A percentile compares a stretch with the other conserved stretches of the same genome.
Conservation (phyloP, 1,284 basidiomycete genomes). For the Athelia psychrophila region DNA sequence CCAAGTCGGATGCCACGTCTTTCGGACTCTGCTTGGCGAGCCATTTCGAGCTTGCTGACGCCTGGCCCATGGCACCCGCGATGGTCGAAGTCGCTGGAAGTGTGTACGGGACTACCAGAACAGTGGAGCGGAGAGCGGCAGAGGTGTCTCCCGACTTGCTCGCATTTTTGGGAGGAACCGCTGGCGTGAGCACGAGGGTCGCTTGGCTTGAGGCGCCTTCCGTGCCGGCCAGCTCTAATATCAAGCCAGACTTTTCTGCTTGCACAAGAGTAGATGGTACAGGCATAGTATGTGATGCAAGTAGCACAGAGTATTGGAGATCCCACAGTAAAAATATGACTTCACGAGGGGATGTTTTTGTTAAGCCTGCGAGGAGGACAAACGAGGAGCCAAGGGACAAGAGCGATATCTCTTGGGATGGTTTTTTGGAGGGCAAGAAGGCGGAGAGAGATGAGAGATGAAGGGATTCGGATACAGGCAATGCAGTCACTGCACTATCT, state of each 20-base stretch:
- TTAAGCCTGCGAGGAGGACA: slow-evolving; percentile 53
- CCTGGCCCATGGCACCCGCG: slow-evolving; percentile 58
- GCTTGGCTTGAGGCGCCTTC: slow-evolving; percentile 43
- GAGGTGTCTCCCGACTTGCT: slow-evolving; percentile 6
- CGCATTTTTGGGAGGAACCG: slow-evolving; percentile 7
- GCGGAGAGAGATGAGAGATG: slow-evolving; percentile 32
- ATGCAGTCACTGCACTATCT: slow-evolving; percentile 22
- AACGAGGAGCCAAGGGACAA: slow-evolving; percentile 61
- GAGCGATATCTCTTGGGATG: slow-evolving; percentile 34
- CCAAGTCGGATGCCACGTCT: background rate
- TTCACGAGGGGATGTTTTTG: slow-evolving; percentile 37
- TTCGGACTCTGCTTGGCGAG: slow-evolving; percentile 16
- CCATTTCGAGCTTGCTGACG: slow-evolving; percentile 49
- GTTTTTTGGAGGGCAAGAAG: slow-evolving; percentile 12
- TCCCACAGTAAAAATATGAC: slow-evolving; percentile 69
- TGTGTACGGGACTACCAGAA: slow-evolving; percentile 56
- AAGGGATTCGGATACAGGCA: slow-evolving; percentile 34
- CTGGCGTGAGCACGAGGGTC: slow-evolving; percentile 51
- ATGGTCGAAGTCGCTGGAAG: slow-evolving; percentile 54
- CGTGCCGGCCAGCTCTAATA: slow-evolving; percentile 27
- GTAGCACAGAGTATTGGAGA: slow-evolving; percentile 63
- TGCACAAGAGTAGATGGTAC: slow-evolving; percentile 47
- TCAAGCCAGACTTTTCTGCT: slow-evolving; percentile 31
- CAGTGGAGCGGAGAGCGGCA: slow-evolving; percentile 38
- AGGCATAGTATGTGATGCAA: slow-evolving; percentile 51